A percentile compares a stretch with the other conserved stretches of the same genome.
These are phyloP conservation scores for Peronosclerospora sorghi DNA, from an alignment of 352 stramenopile species.

Conservation along the genomic window DNA sequence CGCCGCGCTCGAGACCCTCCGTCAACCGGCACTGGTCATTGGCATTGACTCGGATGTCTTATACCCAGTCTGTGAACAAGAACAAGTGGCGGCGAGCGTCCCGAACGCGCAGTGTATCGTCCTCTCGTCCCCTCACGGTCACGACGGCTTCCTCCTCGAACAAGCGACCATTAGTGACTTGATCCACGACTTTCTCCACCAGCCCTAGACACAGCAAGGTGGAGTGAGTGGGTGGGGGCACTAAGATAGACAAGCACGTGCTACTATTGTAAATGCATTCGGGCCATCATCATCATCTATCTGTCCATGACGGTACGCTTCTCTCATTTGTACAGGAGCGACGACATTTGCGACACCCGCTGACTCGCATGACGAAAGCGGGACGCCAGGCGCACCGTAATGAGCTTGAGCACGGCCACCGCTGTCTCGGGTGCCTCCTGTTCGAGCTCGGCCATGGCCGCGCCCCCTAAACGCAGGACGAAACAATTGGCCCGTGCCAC, in stretches of 20 bases:
- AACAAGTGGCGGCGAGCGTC: slow-evolving; percentile 73
- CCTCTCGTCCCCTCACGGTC: slow-evolving; percentile 86
- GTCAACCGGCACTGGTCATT: slow-evolving; percentile 86
- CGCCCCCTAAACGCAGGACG: slow-evolving; percentile 43
- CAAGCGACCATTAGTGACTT: slow-evolving; percentile 85
- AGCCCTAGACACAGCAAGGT: slow-evolving; percentile 4
- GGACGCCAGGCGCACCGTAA: slow-evolving; percentile 46
- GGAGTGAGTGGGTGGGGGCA: slow-evolving; percentile 1
- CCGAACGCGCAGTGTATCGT: slow-evolving; percentile 79
- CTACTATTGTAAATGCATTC: too few relatives aligned
- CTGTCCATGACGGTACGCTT: slow-evolving; percentile 4
- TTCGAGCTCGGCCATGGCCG: slow-evolving; percentile 43
- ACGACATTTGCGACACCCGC: slow-evolving; percentile 65
- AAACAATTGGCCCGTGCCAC: slow-evolving; percentile 56
- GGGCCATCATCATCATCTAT: too few relatives aligned
- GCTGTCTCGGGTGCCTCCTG: slow-evolving; percentile 55
- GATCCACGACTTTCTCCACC: slow-evolving; percentile 47
- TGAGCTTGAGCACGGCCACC: slow-evolving; percentile 61
- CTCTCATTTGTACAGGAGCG: slow-evolving; percentile 65
- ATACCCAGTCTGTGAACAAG: slow-evolving; percentile 90
- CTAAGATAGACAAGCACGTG: not conserved
- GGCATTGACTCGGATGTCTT: slow-evolving; percentile 92
- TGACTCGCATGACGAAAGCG: slow-evolving; percentile 67
- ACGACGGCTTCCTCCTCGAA: slow-evolving; percentile 95
- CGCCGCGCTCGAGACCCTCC: slow-evolving; percentile 32